Conservation (phyloP, 179 eudicot genomes). For the Beta corolliflora region DNA sequence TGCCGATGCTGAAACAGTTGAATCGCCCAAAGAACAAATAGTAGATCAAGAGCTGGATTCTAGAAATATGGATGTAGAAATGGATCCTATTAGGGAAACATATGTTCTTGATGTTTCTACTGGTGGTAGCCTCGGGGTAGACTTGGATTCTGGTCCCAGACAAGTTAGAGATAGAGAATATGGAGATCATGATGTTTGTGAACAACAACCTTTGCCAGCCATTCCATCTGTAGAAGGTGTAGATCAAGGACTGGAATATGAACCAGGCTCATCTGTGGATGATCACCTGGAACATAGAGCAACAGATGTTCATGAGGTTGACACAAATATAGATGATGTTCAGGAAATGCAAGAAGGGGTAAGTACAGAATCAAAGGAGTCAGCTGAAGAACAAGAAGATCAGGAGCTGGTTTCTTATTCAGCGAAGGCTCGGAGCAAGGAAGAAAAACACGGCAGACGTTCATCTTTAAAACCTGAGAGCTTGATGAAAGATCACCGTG, state of each 20-base stretch:
- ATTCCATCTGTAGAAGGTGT: too few species aligned
- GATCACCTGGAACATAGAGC: slow-evolving; percentile 9
- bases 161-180: slow-evolving; percentile 25
- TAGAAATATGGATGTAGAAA: not conserved
- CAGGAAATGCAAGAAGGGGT: slow-evolving; percentile 1
- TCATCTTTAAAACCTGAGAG: slow-evolving; percentile 30
- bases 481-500: slow-evolving; percentile 36
- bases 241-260: not conserved
- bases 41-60: not conserved
- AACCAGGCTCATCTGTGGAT: not conserved
- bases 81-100: too few species aligned
- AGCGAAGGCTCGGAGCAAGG: slow-evolving; percentile 31
- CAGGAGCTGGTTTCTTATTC: slow-evolving; percentile 38
- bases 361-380: not conserved
- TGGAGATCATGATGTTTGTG: slow-evolving; percentile 32
- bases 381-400: slow-evolving; percentile 29
- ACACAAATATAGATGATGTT: slow-evolving; percentile 1
- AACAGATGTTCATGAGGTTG: slow-evolving; percentile 6
- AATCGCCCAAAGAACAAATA: not conserved
- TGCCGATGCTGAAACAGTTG: slow-evolving; percentile 21
- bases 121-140: too few species aligned
- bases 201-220: not conserved
- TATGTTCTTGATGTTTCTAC: too few species aligned
- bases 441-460: slow-evolving; percentile 32
- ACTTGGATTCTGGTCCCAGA: too few species aligned